phyloP scores from a whole-genome alignment of 73 alveolate genomes.

The Paramecium caudatum region DNA sequence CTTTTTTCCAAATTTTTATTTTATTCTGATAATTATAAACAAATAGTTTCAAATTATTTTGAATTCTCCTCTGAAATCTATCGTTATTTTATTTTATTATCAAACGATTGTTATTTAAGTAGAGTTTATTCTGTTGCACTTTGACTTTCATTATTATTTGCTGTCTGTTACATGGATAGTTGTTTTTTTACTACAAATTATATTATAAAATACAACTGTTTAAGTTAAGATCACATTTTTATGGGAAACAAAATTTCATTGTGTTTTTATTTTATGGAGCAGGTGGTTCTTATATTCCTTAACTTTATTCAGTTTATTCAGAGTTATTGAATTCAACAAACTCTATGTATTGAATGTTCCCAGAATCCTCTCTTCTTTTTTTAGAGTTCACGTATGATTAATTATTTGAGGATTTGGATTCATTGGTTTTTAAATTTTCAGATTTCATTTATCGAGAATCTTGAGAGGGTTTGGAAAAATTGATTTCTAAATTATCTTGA shows the following conservation, averaged over 20 bases:
- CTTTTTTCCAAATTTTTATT: too few relatives aligned
- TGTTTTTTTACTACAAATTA: neutral
- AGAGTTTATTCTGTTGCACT: slow-evolving; percentile 1
- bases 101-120: neutral
- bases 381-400: neutral
- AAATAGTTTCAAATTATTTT: too few relatives aligned
- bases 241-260: slow-evolving; percentile 58
- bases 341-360: neutral
- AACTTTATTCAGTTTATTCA: neutral
- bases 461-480: neutral
- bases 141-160: neutral
- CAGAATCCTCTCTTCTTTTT: neutral
- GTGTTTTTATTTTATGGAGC: slow-evolving; percentile 56
- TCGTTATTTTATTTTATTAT: neutral
- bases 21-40: too few relatives aligned
- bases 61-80: neutral
- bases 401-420: neutral
- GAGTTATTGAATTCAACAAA: slow-evolving; percentile 3
- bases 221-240: neutral
- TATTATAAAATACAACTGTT: neutral
- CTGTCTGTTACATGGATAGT: neutral
- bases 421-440: neutral
- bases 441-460: neutral
- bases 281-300: slow-evolving; percentile 28
- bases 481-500: slow-evolving; percentile 1